phyloP scores from a whole-genome alignment of 176 grass and related monocot genomes.

The Phyllostachys edulis region DNA sequence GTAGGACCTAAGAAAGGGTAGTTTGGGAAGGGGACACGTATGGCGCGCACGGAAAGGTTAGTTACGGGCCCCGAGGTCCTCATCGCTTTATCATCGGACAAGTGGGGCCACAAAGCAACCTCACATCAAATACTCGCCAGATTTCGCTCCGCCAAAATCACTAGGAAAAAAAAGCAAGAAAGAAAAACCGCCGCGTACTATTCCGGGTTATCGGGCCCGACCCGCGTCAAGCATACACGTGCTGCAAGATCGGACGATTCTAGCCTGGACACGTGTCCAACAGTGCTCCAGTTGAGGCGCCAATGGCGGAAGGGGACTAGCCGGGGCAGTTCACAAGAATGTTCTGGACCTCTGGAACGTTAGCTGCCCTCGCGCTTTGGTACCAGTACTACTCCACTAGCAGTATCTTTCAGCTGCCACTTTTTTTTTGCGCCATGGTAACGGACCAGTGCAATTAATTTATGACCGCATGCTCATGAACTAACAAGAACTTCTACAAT shows the following conservation, averaged over 20 bases:
- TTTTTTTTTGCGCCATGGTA: too few species aligned
- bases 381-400: too few species aligned
- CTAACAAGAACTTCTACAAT: too few species aligned
- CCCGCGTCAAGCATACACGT: not conserved
- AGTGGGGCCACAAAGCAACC: not conserved
- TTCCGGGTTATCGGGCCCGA: not conserved
- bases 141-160: not conserved
- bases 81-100: not conserved
- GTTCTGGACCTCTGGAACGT: not conserved
- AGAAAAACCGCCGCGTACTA: not conserved
- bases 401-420: too few species aligned
- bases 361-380: not conserved
- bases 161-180: not conserved
- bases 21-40: not conserved
- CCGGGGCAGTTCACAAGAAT: not conserved
- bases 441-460: too few species aligned
- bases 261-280: not conserved
- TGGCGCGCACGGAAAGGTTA: slow-evolving; percentile 4
- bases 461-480: too few species aligned
- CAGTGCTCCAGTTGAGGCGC: not conserved
- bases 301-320: too few species aligned
- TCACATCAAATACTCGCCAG: not conserved
- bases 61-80: not conserved
- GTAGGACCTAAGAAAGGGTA: not conserved
- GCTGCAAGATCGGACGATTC: not conserved